A percentile compares a stretch with the other conserved stretches of the same genome.
phyloP scores from a whole-genome alignment of 2,329 filamentous ascomycete genomes.

The Clarireedia sp. region DNA sequence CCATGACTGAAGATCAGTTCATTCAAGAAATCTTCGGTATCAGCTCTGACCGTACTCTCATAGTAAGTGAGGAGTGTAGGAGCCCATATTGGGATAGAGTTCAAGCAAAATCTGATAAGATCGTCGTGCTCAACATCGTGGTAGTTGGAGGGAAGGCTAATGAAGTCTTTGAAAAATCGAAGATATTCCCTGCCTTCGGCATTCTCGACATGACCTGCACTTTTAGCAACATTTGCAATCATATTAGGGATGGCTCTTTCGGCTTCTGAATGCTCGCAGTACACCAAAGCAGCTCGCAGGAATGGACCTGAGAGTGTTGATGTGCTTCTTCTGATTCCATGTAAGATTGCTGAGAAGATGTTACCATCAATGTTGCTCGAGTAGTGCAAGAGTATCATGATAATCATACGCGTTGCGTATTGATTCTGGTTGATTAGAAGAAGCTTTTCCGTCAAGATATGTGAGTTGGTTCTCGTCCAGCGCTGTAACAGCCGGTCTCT shows the following conservation, averaged over 20 bases:
- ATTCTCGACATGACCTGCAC: conserved; percentile 20
- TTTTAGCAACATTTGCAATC: conserved; percentile 19
- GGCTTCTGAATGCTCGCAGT: conserved; percentile 25
- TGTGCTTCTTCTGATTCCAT: conserved; percentile 21
- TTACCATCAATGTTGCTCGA: conserved; percentile 38
- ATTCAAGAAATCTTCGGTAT: conserved; percentile 30
- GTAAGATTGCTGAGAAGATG: conserved; percentile 37
- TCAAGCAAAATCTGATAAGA: conserved; percentile 31
- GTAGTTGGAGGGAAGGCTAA: conserved; percentile 11
- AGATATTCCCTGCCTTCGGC: conserved; percentile 26
- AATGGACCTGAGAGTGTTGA: conserved; percentile 20
- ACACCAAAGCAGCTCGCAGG: conserved; percentile 25
- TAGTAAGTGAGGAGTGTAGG: conserved; percentile 44
- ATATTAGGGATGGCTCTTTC: conserved; percentile 16
- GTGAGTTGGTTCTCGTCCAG: conserved; percentile 33
- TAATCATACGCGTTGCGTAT: conserved; percentile 44
- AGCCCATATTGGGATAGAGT: conserved; percentile 40
- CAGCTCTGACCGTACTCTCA: conserved; percentile 37
- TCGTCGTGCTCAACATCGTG: conserved; percentile 32
- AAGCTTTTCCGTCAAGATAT: conserved; percentile 59
- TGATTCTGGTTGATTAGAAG: conserved; percentile 53
- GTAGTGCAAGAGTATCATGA: conserved; percentile 47
- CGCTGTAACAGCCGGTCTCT: conserved; percentile 38
- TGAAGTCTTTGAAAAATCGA: conserved; percentile 27
- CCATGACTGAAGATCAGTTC: conserved; percentile 17